phyloP scores from a whole-genome alignment of 805 yeast species.

The Zygoascus tannicola region DNA sequence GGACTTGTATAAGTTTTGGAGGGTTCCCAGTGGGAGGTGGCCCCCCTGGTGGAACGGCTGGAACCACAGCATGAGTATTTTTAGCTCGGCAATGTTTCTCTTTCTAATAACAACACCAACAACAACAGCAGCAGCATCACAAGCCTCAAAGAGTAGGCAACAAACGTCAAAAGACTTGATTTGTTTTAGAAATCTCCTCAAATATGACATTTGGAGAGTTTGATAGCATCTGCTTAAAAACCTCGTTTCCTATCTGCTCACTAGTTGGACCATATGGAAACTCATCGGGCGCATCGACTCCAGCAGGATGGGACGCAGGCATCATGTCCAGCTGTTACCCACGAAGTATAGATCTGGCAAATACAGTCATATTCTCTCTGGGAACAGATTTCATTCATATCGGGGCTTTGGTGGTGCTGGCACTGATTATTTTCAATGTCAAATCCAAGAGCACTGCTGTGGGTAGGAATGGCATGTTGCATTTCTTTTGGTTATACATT shows the following conservation, averaged over 20 bases:
- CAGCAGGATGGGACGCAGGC: slow-evolving; percentile 33
- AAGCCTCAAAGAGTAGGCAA: too few species aligned
- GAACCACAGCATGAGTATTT: too few species aligned
- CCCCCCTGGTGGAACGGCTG: too few species aligned
- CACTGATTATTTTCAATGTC: slow-evolving; percentile 67
- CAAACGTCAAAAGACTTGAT: too few species aligned
- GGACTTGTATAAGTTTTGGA: too few species aligned
- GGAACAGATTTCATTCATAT: slow-evolving; percentile 84
- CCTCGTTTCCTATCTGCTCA: slow-evolving; percentile 74
- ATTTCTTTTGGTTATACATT: slow-evolving; percentile 53
- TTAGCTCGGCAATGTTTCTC: too few species aligned
- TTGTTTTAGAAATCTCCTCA: too few species aligned
- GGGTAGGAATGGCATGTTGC: slow-evolving; percentile 79
- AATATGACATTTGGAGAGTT: slow-evolving; percentile 62
- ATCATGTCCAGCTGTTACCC: slow-evolving; percentile 75
- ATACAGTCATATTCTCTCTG: slow-evolving; percentile 80
- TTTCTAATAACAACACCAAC: too few species aligned
- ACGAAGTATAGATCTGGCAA: slow-evolving; percentile 76
- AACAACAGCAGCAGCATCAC: too few species aligned
- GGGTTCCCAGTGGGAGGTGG: too few species aligned
- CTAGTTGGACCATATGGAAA: slow-evolving; percentile 47
- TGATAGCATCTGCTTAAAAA: slow-evolving; percentile 48
- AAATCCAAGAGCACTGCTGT: slow-evolving; percentile 88
- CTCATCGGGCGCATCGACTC: slow-evolving; percentile 17
- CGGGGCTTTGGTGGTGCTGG: slow-evolving; percentile 53